Conservation (phyloP, 345 rosid genomes). For the Mallotus nudiflorus region DNA sequence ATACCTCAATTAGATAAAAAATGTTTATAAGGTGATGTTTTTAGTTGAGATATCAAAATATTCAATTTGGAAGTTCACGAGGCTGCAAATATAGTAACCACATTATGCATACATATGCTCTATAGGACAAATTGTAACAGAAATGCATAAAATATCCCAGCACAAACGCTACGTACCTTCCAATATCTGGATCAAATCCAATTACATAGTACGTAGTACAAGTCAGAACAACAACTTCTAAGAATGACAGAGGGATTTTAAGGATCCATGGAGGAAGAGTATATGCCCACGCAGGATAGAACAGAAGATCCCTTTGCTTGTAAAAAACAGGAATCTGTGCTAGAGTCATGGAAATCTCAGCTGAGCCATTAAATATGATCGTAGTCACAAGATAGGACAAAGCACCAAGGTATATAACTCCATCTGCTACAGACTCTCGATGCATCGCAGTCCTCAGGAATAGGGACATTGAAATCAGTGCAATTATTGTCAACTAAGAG, state of each 20-base stretch:
- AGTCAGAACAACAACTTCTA: not conserved
- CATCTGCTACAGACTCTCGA: constrained; percentile 4
- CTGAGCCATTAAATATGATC: not conserved
- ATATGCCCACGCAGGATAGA: constrained; percentile 55
- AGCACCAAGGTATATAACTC: constrained; percentile 4
- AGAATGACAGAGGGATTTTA: constrained; percentile 20
- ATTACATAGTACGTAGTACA: not conserved
- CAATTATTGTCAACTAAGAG: constrained; percentile 1
- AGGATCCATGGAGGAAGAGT: constrained; percentile 18
- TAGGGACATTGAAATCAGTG: not conserved
- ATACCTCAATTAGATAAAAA: too few relatives aligned
- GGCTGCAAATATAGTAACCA: too few relatives aligned
- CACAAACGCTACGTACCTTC: not conserved
- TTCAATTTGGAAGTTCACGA: too few relatives aligned
- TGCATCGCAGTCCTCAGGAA: constrained; percentile 14
- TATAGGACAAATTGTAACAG: not conserved
- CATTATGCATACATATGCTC: not conserved
- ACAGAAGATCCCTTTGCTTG: constrained; percentile 68
- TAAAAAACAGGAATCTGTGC: constrained; percentile 74
- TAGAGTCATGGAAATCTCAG: constrained; percentile 51
- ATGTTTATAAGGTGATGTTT: too few relatives aligned
- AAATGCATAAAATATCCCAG: not conserved
- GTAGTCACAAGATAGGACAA: not conserved
- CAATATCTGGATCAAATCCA: not conserved
- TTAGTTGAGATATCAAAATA: too few relatives aligned